Conservation (phyloP, 306 rosid species). For the Dryas drummondii region DNA sequence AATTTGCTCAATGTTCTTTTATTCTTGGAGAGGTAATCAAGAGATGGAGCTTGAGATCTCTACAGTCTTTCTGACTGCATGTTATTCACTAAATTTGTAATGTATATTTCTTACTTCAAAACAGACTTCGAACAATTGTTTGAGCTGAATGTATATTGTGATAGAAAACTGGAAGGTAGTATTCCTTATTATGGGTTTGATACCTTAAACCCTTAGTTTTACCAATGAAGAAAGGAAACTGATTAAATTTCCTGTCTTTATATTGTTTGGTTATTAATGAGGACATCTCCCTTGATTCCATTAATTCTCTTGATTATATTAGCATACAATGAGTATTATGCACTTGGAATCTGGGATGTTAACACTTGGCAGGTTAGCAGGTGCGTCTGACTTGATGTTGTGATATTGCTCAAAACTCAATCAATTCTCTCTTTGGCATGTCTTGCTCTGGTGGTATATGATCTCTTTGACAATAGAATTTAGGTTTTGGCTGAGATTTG, state of each 20-base stretch:
- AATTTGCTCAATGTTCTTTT: slow-evolving; percentile 26
- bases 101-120: slow-evolving; percentile 18
- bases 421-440: slow-evolving; percentile 7
- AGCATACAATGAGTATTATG: neutral
- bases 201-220: slow-evolving; percentile 6
- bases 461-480: slow-evolving; percentile 1
- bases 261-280: neutral
- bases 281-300: too few species aligned
- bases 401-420: neutral
- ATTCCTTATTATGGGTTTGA: slow-evolving; percentile 13
- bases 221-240: slow-evolving; percentile 8
- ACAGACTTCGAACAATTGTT: slow-evolving; percentile 25
- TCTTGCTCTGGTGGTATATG: neutral
- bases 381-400: slow-evolving; percentile 3
- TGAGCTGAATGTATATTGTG: slow-evolving; percentile 25
- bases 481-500: neutral
- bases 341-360: neutral
- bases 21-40: slow-evolving; percentile 21
- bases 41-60: slow-evolving; percentile 24
- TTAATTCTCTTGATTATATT: too few species aligned
- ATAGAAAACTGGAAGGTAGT: neutral
- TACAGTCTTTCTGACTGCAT: neutral
- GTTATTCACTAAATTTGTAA: slow-evolving; percentile 24
- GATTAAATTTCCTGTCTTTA: neutral
- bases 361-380: slow-evolving; percentile 1